These are phyloP conservation scores for Rhytidhysteron rufulum DNA, from an alignment of 2,329 filamentous ascomycete species.

Conservation along the genomic window DNA sequence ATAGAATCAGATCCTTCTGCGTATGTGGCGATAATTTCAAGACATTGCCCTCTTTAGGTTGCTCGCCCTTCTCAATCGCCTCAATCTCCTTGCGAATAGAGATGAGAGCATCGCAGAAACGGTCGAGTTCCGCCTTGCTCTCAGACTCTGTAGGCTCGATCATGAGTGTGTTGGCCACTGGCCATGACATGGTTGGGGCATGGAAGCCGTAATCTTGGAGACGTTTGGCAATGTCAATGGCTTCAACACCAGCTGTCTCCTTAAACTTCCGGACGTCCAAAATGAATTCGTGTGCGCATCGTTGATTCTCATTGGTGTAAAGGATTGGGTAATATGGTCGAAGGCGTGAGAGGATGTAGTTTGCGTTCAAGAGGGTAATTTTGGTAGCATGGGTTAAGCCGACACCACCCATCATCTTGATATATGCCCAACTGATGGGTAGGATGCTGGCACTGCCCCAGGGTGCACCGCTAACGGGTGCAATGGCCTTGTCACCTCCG, in stretches of 20 bases:
- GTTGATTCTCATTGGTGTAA: slow-evolving; percentile 85
- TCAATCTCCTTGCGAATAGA: slow-evolving; percentile 81
- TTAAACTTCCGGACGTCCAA: slow-evolving; percentile 84
- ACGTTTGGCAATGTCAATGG: slow-evolving; percentile 92
- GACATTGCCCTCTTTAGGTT: slow-evolving; percentile 73
- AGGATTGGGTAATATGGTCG: slow-evolving; percentile 83
- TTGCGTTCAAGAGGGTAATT: slow-evolving; percentile 90
- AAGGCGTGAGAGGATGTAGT: slow-evolving; percentile 89
- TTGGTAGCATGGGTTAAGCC: slow-evolving; percentile 88
- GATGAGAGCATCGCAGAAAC: slow-evolving; percentile 87
- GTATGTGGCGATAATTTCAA: slow-evolving; percentile 88
- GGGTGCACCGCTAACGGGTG: slow-evolving; percentile 74
- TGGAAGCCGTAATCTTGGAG: slow-evolving; percentile 98
- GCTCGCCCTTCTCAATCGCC: slow-evolving; percentile 74
- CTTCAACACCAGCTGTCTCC: slow-evolving; percentile 77
- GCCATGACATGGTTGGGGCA: slow-evolving; percentile 95
- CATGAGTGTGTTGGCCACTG: slow-evolving; percentile 93
- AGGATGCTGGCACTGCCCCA: slow-evolving; percentile 89
- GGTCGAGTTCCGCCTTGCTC: slow-evolving; percentile 85
- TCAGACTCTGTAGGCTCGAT: slow-evolving; percentile 96
- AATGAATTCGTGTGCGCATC: slow-evolving; percentile 97
- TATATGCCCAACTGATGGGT: slow-evolving; percentile 93
- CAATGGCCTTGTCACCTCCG: slow-evolving; percentile 56
- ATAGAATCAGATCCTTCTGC: slow-evolving; percentile 70
- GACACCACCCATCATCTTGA: slow-evolving; percentile 82